A percentile compares a stretch with the other conserved stretches of the same genome.
Conservation (phyloP, 2,329 filamentous ascomycete genomes). For the Thelonectria blattea region DNA sequence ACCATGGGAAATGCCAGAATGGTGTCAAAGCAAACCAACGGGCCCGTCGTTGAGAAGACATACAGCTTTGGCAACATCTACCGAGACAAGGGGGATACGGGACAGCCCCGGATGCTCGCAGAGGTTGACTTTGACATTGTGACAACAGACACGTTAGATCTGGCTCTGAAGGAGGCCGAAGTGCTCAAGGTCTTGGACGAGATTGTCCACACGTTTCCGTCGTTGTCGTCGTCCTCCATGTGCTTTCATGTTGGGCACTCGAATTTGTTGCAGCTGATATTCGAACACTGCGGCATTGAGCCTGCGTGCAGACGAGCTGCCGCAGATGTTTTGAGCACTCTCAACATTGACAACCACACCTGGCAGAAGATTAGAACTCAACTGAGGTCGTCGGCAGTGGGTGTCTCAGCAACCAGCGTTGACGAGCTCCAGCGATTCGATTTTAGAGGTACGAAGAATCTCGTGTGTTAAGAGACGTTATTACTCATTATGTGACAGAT, state of each 20-base stretch:
- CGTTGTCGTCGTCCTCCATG: slow-evolving; percentile 73
- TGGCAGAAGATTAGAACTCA: slow-evolving; percentile 86
- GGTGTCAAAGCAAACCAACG: slow-evolving; percentile 72
- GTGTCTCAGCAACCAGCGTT: slow-evolving; percentile 85
- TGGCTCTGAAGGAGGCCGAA: slow-evolving; percentile 90
- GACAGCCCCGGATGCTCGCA: slow-evolving; percentile 80
- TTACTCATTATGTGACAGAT: slow-evolving; percentile 45
- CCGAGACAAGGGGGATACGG: slow-evolving; percentile 77
- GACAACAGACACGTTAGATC: slow-evolving; percentile 79
- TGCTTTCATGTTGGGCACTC: slow-evolving; percentile 92
- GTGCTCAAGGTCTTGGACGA: slow-evolving; percentile 95
- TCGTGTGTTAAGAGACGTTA: not conserved
- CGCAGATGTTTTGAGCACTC: slow-evolving; percentile 83
- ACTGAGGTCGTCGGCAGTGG: slow-evolving; percentile 79
- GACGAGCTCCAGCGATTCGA: slow-evolving; percentile 92
- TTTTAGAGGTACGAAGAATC: slow-evolving; percentile 69
- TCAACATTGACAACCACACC: slow-evolving; percentile 80
- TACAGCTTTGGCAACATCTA: slow-evolving; percentile 91
- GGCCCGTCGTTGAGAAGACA: slow-evolving; percentile 71
- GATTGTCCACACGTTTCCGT: slow-evolving; percentile 80
- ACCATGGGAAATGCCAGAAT: slow-evolving; percentile 87
- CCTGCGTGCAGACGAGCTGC: slow-evolving; percentile 70
- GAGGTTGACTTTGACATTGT: slow-evolving; percentile 97
- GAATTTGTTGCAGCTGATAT: slow-evolving; percentile 83
- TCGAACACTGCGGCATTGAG: slow-evolving; percentile 86